A percentile compares a stretch with the other conserved stretches of the same genome.
These are phyloP conservation scores for Boletus reticuloceps DNA, from an alignment of 768 basidiomycete genomes.

Conservation along the genomic window DNA sequence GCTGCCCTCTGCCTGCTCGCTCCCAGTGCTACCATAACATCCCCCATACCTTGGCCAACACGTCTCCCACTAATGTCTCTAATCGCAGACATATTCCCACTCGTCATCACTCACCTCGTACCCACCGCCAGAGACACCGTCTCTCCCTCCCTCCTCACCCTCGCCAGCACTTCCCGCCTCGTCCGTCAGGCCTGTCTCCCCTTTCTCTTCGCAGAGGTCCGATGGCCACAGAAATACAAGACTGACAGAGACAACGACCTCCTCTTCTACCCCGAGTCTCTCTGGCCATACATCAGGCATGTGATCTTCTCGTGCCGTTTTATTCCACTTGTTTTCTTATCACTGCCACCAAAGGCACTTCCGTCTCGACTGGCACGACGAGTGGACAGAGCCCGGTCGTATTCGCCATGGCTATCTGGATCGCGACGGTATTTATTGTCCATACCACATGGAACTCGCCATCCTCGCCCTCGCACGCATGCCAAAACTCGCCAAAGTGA, in stretches of 20 bases:
- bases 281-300: conserved; percentile 33
- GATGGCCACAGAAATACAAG: conserved; percentile 33
- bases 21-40: not conserved
- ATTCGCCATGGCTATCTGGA: conserved; percentile 32
- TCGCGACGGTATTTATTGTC: conserved; percentile 32
- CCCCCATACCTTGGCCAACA: too few species aligned
- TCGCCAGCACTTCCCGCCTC: conserved; percentile 23
- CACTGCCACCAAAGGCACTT: conserved; percentile 23
- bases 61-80: conserved; percentile 22
- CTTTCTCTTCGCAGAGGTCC: conserved; percentile 31
- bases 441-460: conserved; percentile 26
- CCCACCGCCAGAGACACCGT: not conserved
- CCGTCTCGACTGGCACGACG: conserved; percentile 34
- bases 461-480: conserved; percentile 25
- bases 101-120: conserved; percentile 29
- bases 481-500: conserved; percentile 30
- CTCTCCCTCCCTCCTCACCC: conserved; percentile 19
- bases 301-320: not conserved
- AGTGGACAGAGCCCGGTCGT: conserved; percentile 36
- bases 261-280: conserved; percentile 27
- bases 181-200: conserved; percentile 32
- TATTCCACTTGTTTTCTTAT: not conserved
- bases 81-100: conserved; percentile 35
- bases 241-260: conserved; percentile 22
- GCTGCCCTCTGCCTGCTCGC: conserved; percentile 9